Evolutionary conservation across 2,329 filamentous ascomycete genomes (phyloP).

Genomic region (Chaetomium sp.): DNA sequence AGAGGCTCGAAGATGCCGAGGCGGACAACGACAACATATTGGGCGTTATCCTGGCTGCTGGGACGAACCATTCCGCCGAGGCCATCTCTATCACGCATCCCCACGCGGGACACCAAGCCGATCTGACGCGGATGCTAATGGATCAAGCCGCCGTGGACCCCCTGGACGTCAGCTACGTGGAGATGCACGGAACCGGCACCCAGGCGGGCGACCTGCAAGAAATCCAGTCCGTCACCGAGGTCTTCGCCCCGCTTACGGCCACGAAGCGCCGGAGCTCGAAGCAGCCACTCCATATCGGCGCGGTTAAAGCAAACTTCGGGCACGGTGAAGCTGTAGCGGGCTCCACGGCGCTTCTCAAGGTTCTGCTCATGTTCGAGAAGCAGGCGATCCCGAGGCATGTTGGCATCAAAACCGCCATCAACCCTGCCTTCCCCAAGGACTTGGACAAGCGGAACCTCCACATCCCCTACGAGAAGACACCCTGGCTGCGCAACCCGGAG

Average conservation of each 20-base stretch:
- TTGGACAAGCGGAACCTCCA: constrained; percentile 21
- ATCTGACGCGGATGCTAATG: not conserved
- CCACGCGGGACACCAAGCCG: not conserved
- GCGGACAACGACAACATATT: constrained; percentile 37
- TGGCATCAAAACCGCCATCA: constrained; percentile 32
- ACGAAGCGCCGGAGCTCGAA: not conserved
- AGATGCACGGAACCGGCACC: constrained; percentile 71
- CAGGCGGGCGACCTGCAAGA: constrained; percentile 19
- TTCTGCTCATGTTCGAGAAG: constrained; percentile 31
- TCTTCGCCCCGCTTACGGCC: not conserved
- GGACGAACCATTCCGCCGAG: not conserved
- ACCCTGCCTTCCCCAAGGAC: constrained; percentile 36
- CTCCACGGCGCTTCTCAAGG: constrained; percentile 30
- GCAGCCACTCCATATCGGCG: constrained; percentile 40
- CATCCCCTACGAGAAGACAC: constrained; percentile 21
- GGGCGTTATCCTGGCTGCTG: not conserved
- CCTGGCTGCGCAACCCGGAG: not conserved
- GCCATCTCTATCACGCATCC: not conserved
- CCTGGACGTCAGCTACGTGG: constrained; percentile 62
- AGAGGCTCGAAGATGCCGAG: constrained; percentile 50
- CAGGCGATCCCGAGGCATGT: constrained; percentile 28
- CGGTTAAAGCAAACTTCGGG: constrained; percentile 42
- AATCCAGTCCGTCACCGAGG: not conserved
- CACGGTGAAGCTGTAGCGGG: constrained; percentile 33
- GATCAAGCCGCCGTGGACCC: constrained; percentile 53